Evolutionary conservation across 495 filamentous ascomycete genomes (phyloP).

Genomic region (Copromyces sp.): DNA sequence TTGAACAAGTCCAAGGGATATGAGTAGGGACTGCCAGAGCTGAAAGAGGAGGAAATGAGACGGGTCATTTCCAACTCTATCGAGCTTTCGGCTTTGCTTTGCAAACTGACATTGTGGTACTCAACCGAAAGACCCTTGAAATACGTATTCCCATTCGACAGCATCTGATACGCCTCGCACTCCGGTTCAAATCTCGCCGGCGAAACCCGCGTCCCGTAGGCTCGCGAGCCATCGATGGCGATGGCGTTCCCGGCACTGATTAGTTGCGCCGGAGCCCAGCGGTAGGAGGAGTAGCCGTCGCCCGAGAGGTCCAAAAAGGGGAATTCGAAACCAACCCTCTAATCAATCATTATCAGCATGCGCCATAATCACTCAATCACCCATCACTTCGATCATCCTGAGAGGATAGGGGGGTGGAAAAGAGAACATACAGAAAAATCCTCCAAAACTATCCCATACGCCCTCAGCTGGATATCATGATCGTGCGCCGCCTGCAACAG

Average conservation of each 20-base stretch:
- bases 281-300: slow-evolving; percentile 29
- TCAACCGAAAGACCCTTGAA: slow-evolving; percentile 14
- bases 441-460: slow-evolving; percentile 24
- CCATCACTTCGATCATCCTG: background rate
- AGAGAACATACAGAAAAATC: slow-evolving; percentile 32
- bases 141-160: slow-evolving; percentile 20
- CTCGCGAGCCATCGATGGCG: slow-evolving; percentile 26
- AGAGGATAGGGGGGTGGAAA: background rate
- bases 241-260: slow-evolving; percentile 24
- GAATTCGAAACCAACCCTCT: slow-evolving; percentile 37
- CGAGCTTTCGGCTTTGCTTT: slow-evolving; percentile 3
- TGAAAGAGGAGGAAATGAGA: slow-evolving; percentile 7
- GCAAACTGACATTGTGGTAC: background rate
- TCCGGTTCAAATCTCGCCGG: slow-evolving; percentile 25
- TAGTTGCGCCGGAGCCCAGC: slow-evolving; percentile 30
- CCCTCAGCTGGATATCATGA: slow-evolving; percentile 29
- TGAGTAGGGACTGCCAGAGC: background rate
- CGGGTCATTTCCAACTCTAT: slow-evolving; percentile 22
- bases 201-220: slow-evolving; percentile 29
- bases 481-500: slow-evolving; percentile 35
- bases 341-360: background rate
- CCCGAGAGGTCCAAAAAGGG: slow-evolving; percentile 31
- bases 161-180: slow-evolving; percentile 26
- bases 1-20: slow-evolving; percentile 24
- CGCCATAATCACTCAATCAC: slow-evolving; percentile 1